phyloP scores from a whole-genome alignment of 139 green algal genomes.

The Coccomyxa sp. region DNA sequence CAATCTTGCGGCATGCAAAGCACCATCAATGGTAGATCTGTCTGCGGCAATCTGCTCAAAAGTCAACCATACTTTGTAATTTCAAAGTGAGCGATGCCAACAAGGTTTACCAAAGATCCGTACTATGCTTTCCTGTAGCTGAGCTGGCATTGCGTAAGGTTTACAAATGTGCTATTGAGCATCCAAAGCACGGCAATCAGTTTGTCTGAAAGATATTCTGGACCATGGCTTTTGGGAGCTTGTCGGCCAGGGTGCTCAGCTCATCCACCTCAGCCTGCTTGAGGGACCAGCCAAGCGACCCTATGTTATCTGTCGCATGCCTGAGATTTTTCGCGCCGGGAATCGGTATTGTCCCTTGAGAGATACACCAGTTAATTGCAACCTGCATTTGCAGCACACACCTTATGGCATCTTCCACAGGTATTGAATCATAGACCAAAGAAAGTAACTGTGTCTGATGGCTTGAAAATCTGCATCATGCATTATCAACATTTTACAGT shows the following conservation, averaged over 20 bases:
- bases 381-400: constrained; percentile 53
- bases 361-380: constrained; percentile 95
- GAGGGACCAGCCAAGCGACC: constrained; percentile 71
- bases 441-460: neutral
- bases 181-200: constrained; percentile 15
- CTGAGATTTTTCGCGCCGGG: constrained; percentile 80
- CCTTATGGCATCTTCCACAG: neutral
- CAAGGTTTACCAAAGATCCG: too few species aligned
- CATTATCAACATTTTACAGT: neutral
- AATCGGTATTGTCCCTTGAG: constrained; percentile 89
- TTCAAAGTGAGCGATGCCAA: too few species aligned
- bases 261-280: constrained; percentile 55
- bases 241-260: constrained; percentile 53
- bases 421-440: neutral
- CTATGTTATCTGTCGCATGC: constrained; percentile 65
- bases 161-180: too few species aligned
- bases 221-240: constrained; percentile 53
- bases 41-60: too few species aligned
- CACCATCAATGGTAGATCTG: too few species aligned
- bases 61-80: too few species aligned
- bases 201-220: constrained; percentile 92
- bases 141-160: too few species aligned
- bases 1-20: too few species aligned
- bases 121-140: too few species aligned
- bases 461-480: neutral